Evolutionary conservation across 352 stramenopile genomes (phyloP).

Genomic region (Phytophthora colocasiae): DNA sequence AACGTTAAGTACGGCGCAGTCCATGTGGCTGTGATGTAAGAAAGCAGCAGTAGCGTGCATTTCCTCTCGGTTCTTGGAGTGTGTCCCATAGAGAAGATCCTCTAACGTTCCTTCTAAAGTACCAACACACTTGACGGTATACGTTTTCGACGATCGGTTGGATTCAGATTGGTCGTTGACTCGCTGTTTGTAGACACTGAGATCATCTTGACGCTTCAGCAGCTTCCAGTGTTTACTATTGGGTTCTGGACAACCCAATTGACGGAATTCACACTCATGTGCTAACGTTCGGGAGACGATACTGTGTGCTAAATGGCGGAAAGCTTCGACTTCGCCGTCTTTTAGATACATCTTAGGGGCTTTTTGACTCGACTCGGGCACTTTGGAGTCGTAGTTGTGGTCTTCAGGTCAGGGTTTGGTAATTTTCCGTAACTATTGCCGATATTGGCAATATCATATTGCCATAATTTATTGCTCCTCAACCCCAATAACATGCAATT

Average conservation of each 20-base stretch:
- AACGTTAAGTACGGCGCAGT: conserved; percentile 53
- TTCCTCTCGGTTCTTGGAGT: conserved; percentile 50
- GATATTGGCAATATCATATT: too few species aligned
- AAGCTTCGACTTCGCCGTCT: conserved; percentile 35
- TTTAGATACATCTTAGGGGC: conserved; percentile 29
- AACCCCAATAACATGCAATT: too few species aligned
- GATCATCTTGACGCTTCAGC: conserved; percentile 40
- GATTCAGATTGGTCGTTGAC: background rate
- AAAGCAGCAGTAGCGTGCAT: conserved; percentile 47
- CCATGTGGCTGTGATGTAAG: conserved; percentile 41
- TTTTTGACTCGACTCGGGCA: background rate
- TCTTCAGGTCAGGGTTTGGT: too few species aligned
- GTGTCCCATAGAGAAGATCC: conserved; percentile 58
- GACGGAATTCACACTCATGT: conserved; percentile 47
- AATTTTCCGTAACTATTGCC: too few species aligned
- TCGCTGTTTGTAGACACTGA: conserved; percentile 36
- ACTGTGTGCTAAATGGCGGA: conserved; percentile 41
- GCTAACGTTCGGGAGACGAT: conserved; percentile 52
- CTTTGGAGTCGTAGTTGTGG: conserved; percentile 16
- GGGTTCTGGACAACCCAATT: conserved; percentile 29
- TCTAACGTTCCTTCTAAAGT: conserved; percentile 56
- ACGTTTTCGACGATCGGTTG: conserved; percentile 16
- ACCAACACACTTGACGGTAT: conserved; percentile 51
- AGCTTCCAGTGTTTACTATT: conserved; percentile 41
- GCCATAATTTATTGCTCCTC: too few species aligned